A percentile compares a stretch with the other conserved stretches of the same genome.
Evolutionary conservation across 495 filamentous ascomycete genomes (phyloP).

Genomic region (Xylaria grammica): DNA sequence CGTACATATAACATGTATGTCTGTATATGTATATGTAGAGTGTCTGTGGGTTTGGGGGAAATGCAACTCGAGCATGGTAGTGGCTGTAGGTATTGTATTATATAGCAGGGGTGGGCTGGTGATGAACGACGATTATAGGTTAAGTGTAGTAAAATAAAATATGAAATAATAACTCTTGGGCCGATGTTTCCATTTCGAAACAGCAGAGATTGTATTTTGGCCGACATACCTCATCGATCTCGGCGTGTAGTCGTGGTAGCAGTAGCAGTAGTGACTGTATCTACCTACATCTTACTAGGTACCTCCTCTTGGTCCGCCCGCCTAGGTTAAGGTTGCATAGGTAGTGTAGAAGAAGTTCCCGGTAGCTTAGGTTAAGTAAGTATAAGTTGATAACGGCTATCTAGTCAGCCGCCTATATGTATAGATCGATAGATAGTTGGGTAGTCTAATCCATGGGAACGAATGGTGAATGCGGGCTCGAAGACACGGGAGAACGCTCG

Average conservation of each 20-base stretch:
- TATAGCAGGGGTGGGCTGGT: slow-evolving; percentile 11
- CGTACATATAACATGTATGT: slow-evolving; percentile 13
- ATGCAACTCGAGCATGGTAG: slow-evolving; percentile 10
- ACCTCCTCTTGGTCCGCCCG: too few species aligned
- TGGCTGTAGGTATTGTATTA: too few species aligned
- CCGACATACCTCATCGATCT: slow-evolving; percentile 6
- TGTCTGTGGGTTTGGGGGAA: background rate
- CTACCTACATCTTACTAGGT: slow-evolving; percentile 1
- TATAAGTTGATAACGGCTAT: too few species aligned
- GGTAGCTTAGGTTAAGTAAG: too few species aligned
- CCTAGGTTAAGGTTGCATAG: too few species aligned
- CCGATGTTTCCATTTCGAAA: background rate
- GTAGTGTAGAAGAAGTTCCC: too few species aligned
- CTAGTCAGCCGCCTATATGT: too few species aligned
- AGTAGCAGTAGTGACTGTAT: background rate
- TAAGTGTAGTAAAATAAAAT: slow-evolving; percentile 5
- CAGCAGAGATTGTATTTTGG: slow-evolving; percentile 10
- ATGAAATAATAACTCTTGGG: slow-evolving; percentile 5
- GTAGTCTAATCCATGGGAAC: too few species aligned
- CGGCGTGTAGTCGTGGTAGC: background rate
- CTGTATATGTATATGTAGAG: background rate
- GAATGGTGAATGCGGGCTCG: too few species aligned
- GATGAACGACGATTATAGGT: background rate
- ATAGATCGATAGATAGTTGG: too few species aligned
- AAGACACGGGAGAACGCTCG: too few species aligned